Percentiles rank a stretch among this genome's conserved stretches.
phyloP scores from a whole-genome alignment of 75 land plant species.

The Adiantum capillusveneris region DNA sequence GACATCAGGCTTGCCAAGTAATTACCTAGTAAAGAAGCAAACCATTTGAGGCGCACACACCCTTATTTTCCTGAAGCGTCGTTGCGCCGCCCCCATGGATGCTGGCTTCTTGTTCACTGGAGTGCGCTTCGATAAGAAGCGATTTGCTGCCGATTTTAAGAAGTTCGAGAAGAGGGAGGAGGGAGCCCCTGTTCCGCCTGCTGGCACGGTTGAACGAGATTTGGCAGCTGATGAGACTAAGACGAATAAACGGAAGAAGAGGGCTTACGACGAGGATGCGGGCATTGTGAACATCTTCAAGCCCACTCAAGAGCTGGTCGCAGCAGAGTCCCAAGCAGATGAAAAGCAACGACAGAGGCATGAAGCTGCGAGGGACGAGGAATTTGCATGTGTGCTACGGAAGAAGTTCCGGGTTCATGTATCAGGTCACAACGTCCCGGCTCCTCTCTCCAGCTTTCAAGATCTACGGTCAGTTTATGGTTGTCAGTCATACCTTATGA shows the following conservation, averaged over 20 bases:
- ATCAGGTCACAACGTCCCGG: constrained; percentile 59
- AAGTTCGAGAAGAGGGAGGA: constrained; percentile 42
- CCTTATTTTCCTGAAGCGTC: too few species aligned
- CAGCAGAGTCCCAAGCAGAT: background rate
- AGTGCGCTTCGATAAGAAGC: constrained; percentile 47
- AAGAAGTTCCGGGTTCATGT: constrained; percentile 76
- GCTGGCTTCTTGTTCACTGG: constrained; percentile 57
- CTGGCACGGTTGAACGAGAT: background rate
- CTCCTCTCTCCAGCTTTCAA: constrained; percentile 55
- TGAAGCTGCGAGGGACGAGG: background rate
- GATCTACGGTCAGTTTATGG: constrained; percentile 63
- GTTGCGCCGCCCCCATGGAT: background rate
- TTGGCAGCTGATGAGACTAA: background rate
- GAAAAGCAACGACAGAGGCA: background rate
- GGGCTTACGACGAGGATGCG: background rate
- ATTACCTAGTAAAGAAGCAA: too few species aligned
- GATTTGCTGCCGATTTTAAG: constrained; percentile 46
- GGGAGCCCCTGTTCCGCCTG: background rate
- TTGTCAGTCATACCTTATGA: constrained; percentile 57
- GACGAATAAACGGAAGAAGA: constrained; percentile 1
- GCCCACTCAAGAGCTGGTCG: background rate
- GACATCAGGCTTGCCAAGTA: too few species aligned
- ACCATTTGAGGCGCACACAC: too few species aligned
- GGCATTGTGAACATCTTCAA: background rate
- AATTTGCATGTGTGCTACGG: constrained; percentile 31